phyloP scores from a whole-genome alignment of 2,329 filamentous ascomycete species.

The Raffaelea albimanens region DNA sequence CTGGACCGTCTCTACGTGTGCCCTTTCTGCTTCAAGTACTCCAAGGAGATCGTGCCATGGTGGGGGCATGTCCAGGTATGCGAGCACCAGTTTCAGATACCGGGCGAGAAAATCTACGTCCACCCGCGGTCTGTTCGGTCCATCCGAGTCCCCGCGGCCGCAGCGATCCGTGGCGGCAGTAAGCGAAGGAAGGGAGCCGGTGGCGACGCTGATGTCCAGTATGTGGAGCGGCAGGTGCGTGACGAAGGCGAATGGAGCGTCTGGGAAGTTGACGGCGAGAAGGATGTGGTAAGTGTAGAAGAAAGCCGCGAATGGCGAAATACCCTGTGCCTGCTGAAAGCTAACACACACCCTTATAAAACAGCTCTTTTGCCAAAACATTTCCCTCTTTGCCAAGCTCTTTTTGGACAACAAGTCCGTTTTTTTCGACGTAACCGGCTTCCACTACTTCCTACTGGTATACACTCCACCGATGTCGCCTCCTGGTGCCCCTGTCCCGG shows the following conservation, averaged over 20 bases:
- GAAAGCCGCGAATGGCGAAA: too few relatives aligned
- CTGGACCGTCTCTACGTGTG: constrained; percentile 75
- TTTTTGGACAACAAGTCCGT: constrained; percentile 98
- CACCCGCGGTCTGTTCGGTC: constrained; percentile 40
- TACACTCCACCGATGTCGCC: constrained; percentile 46
- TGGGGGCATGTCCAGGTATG: constrained; percentile 50
- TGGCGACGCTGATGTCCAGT: constrained; percentile 18
- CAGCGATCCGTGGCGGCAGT: constrained; percentile 17
- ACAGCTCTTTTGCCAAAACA: constrained; percentile 85
- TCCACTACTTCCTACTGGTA: constrained; percentile 89
- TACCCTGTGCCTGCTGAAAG: background rate
- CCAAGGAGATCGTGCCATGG: constrained; percentile 51
- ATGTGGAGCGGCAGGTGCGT: constrained; percentile 33
- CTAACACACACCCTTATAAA: too few relatives aligned
- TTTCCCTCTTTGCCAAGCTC: constrained; percentile 92
- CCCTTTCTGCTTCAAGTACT: constrained; percentile 90
- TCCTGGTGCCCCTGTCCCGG: constrained; percentile 1
- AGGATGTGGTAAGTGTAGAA: constrained; percentile 54
- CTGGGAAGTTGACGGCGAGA: constrained; percentile 87
- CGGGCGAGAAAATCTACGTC: constrained; percentile 66
- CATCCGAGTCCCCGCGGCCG: constrained; percentile 26
- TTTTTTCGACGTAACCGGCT: constrained; percentile 91
- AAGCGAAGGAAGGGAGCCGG: constrained; percentile 27
- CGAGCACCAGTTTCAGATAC: constrained; percentile 37
- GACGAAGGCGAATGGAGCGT: constrained; percentile 72